phyloP scores from a whole-genome alignment of 73 alveolate species.

The Paramecium sonneborni region DNA sequence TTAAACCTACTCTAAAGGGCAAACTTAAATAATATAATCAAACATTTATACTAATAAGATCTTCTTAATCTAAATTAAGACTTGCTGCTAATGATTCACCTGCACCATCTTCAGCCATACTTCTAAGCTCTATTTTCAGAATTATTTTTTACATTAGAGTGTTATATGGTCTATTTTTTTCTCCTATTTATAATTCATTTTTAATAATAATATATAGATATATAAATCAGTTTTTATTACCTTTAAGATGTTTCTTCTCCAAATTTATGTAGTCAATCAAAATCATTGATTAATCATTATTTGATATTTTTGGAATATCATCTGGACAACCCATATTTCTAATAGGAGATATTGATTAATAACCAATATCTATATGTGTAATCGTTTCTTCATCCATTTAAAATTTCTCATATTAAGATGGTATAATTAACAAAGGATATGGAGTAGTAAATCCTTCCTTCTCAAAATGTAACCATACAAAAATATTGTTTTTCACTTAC shows the following conservation, averaged over 20 bases:
- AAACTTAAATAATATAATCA: not conserved
- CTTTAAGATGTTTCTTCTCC: not conserved
- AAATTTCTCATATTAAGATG: not conserved
- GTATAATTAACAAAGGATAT: not conserved
- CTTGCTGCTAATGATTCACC: constrained; percentile 30
- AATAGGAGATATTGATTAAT: not conserved
- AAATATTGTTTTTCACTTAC: not conserved
- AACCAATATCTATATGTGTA: not conserved
- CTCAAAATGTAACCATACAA: not conserved
- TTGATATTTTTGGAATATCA: not conserved
- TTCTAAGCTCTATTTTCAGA: not conserved
- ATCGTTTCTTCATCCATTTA: not conserved
- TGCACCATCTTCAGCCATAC: not conserved
- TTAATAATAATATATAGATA: not conserved
- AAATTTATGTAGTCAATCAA: not conserved
- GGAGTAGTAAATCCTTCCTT: constrained; percentile 19
- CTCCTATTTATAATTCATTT: not conserved
- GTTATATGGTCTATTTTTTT: not conserved
- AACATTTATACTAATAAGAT: not conserved
- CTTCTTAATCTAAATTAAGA: constrained; percentile 48
- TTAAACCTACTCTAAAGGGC: constrained; percentile 55
- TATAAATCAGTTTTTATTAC: not conserved
- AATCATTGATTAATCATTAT: not conserved
- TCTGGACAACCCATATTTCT: not conserved
- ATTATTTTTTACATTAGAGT: not conserved